Conservation (phyloP, 768 basidiomycete genomes). For the Mrakia gelida region DNA sequence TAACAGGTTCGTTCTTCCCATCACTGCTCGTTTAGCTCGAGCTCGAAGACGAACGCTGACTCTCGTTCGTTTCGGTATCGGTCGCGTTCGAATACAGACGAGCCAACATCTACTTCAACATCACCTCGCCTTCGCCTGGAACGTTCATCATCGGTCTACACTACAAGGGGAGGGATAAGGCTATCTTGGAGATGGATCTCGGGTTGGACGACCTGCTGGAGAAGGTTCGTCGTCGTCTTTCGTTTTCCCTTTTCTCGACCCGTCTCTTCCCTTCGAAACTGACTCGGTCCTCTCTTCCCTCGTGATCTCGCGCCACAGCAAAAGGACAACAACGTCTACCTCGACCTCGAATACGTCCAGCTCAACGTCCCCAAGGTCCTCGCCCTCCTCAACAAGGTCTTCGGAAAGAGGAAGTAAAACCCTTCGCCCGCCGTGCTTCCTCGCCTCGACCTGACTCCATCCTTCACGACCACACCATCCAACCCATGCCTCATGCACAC, state of each 20-base stretch:
- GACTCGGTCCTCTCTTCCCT: background rate
- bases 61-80: slow-evolving; percentile 1
- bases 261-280: background rate
- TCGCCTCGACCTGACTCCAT: background rate
- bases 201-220: slow-evolving; percentile 97
- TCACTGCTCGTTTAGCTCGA: slow-evolving; percentile 8
- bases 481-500: background rate
- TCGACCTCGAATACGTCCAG: slow-evolving; percentile 97
- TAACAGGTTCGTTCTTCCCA: slow-evolving; percentile 63
- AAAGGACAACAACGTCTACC: slow-evolving; percentile 95
- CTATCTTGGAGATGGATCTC: slow-evolving; percentile 98
- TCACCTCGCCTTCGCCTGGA: slow-evolving; percentile 94
- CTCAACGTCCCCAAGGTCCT: slow-evolving; percentile 93
- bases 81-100: slow-evolving; percentile 55
- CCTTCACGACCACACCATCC: background rate
- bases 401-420: slow-evolving; percentile 27
- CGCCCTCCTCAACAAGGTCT: slow-evolving; percentile 43
- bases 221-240: slow-evolving; percentile 59
- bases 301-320: slow-evolving; percentile 55
- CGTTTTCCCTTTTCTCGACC: background rate
- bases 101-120: slow-evolving; percentile 98
- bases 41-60: slow-evolving; percentile 6
- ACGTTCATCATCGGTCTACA: slow-evolving; percentile 98
- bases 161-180: slow-evolving; percentile 98
- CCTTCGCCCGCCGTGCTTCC: background rate